Conservation (phyloP, 352 stramenopile genomes). For the Phytophthora quininea region DNA sequence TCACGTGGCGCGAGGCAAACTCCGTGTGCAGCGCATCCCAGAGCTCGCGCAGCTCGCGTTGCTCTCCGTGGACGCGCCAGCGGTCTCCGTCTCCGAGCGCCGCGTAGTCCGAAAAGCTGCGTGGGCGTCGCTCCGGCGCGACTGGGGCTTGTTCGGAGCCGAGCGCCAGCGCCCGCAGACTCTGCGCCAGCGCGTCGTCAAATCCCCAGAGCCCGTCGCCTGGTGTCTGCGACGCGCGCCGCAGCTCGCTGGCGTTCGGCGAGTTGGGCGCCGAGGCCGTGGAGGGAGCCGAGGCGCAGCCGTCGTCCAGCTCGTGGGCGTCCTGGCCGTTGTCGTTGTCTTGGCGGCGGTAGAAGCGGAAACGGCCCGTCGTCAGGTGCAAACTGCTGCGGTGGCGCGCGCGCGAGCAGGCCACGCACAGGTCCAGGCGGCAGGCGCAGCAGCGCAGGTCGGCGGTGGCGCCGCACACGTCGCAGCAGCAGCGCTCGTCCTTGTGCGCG, state of each 20-base stretch:
- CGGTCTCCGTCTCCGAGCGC: conserved; percentile 31
- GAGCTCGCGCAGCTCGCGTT: conserved; percentile 43
- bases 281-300: conserved; percentile 32
- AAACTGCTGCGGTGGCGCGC: conserved; percentile 51
- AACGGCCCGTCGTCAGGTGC: conserved; percentile 43
- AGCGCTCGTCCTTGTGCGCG: conserved; percentile 12
- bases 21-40: conserved; percentile 59
- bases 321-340: background rate
- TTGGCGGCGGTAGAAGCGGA: conserved; percentile 28
- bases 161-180: conserved; percentile 56
- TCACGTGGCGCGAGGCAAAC: conserved; percentile 69
- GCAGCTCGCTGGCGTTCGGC: conserved; percentile 22
- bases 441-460: conserved; percentile 42
- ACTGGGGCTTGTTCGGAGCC: background rate
- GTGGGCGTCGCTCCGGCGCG: conserved; percentile 35
- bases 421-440: conserved; percentile 50
- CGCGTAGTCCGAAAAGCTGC: conserved; percentile 78
- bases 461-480: conserved; percentile 57
- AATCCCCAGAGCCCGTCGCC: conserved; percentile 37
- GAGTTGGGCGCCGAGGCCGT: conserved; percentile 36
- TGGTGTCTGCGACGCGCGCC: conserved; percentile 8
- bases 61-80: conserved; percentile 27
- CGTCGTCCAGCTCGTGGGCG: conserved; percentile 5
- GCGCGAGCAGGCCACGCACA: conserved; percentile 49
- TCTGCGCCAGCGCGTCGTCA: conserved; percentile 49